Evolutionary conservation across 2,329 filamentous ascomycete genomes (phyloP).

Genomic region (Zelopaecilomyces penicillatus): DNA sequence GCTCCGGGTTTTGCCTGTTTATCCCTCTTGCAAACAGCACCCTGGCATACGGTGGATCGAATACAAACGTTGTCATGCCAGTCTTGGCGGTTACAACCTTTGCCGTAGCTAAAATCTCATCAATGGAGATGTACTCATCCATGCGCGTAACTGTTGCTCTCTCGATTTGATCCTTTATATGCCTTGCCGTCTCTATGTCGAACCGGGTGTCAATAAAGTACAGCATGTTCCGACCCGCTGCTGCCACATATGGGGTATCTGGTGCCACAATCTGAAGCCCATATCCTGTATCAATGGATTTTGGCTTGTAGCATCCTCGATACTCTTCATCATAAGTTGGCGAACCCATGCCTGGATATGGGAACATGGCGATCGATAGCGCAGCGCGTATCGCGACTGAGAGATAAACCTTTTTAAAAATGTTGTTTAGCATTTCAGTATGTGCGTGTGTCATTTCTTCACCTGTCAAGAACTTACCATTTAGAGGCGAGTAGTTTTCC

Average conservation of each 20-base stretch:
- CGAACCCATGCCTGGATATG: background rate
- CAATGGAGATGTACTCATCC: slow-evolving; percentile 1
- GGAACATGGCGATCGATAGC: no score
- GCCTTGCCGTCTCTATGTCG: slow-evolving; percentile 4
- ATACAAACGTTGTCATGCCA: slow-evolving; percentile 8
- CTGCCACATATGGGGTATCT: slow-evolving; percentile 11
- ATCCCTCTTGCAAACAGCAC: slow-evolving; percentile 10
- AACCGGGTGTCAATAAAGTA: slow-evolving; percentile 12
- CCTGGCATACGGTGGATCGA: slow-evolving; percentile 8
- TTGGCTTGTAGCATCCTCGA: slow-evolving; percentile 4
- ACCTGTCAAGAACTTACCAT: no score
- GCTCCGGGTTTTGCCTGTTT: slow-evolving; percentile 8
- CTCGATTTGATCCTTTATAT: slow-evolving; percentile 11
- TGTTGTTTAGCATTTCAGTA: no score
- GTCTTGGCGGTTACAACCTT: background rate
- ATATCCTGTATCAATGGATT: slow-evolving; percentile 5
- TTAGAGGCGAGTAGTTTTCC: no score
- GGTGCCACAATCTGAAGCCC: slow-evolving; percentile 11
- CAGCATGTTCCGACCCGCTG: slow-evolving; percentile 6
- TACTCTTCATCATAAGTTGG: slow-evolving; percentile 7
- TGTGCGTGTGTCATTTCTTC: no score
- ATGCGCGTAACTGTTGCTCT: slow-evolving; percentile 1
- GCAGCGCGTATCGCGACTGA: no score
- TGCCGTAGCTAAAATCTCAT: slow-evolving; percentile 1
- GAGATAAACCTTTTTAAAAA: no score